Base-by-base conservation (phyloP, 1,284 basidiomycete genomes). In the Sphaerobolus stellatus region DNA sequence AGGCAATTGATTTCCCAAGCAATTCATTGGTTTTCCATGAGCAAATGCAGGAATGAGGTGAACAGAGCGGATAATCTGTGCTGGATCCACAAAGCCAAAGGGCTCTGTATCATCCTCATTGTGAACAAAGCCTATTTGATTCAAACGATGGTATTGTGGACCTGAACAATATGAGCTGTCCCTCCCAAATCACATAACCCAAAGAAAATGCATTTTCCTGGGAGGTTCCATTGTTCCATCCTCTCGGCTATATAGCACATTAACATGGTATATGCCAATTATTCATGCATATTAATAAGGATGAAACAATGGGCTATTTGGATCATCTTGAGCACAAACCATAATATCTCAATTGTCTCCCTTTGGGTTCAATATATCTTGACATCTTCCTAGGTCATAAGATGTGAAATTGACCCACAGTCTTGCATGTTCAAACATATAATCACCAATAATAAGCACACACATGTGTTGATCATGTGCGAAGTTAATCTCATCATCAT, bases 391-490 rank as follows among this genome's bases (percentile, higher is more conserved):
- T 13, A 75, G 49, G 50, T 80, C 70, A 54, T 80, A 79, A 1
- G 73, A 76, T 0, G 74, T 79, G 58, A 75, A 78, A 50, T 78
- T 75, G 49, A 79, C 52, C 0, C 62, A 30, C 29, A 11, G n/a
- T 9, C n/a, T 33, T n/a, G n/a, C 20, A 24, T 49, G 47, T 27
- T 33, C 8, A 20, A 71, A 76, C 0, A 78, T 43, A 43, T 7
- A 6, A 7, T 43, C 40, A 8, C 25, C 25, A n/a, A 20, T 43
- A 24, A 43, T 43, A 43, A 43, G 25, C 18, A 43, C 48, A 4
- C 20, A 24, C 16, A 11, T 20, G 6, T 33, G 28, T 5, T 50
- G 30, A 22, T 50, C 18, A 16, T 8, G 52, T 4, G 69, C 59
- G 33, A 67, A 71, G 5, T 54, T 46, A 4, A 60, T 55, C 13